phyloP scores from a whole-genome alignment of 2,329 filamentous ascomycete species.

The Colletotrichum tamarilloi region DNA sequence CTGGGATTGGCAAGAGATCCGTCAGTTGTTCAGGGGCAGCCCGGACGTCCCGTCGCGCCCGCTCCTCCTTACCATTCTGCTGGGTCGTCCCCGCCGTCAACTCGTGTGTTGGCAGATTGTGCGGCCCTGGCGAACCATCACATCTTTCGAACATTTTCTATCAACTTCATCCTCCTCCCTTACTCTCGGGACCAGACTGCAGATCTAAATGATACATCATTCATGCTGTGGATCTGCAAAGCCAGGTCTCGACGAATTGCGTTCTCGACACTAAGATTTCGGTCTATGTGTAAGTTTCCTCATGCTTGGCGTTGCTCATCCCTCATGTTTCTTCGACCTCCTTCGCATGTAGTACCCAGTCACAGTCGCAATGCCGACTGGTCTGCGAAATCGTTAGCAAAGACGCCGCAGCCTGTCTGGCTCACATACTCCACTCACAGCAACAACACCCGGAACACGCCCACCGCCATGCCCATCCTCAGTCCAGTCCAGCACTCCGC shows the following conservation, averaged over 20 bases:
- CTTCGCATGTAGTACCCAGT: background rate
- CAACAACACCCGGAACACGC: background rate
- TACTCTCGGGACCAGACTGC: background rate
- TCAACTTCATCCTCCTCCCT: background rate
- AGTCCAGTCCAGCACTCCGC: background rate
- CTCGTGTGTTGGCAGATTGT: background rate
- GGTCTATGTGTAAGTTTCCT: background rate
- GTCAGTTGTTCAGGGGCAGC: background rate
- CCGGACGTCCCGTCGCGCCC: conserved; percentile 15
- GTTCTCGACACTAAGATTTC: background rate
- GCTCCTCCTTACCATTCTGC: conserved; percentile 25
- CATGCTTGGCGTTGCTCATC: background rate
- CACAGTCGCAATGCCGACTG: background rate
- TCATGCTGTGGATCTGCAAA: background rate
- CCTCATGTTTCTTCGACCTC: background rate
- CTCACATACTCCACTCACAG: background rate
- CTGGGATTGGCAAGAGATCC: background rate
- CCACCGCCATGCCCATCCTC: background rate
- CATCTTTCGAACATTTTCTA: background rate
- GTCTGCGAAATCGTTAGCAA: background rate
- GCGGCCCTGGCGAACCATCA: background rate
- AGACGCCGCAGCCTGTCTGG: background rate
- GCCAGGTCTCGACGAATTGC: background rate
- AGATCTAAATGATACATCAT: background rate
- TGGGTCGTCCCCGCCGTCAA: conserved; percentile 5